Evolutionary conservation across 495 filamentous ascomycete genomes (phyloP), one percentile per base, ranked within the genome.

Genomic region (Aspergillus conjunctus): DNA sequence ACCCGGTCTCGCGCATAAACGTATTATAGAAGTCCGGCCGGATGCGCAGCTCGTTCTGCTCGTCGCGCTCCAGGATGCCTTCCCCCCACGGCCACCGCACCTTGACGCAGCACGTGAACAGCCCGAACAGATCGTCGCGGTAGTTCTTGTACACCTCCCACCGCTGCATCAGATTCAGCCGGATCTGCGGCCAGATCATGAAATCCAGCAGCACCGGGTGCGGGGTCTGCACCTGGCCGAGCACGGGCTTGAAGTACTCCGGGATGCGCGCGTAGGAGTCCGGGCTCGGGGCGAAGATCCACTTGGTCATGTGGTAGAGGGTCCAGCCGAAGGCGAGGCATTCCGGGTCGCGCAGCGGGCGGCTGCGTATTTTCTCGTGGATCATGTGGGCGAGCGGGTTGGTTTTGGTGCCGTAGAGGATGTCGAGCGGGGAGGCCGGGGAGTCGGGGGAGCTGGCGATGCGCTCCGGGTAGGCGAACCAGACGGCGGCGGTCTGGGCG

Each of bases 61-160:
- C 62, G 44, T 71, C 53, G 12, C 71, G 58, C 48, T 71, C 69
- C 11, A 73, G 54, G 12, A 71, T 54, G 32, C 54, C 50, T 43
- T 67, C 63, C 4, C 67, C 67, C 71, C 71, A 73, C 31, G 71
- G 71, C 71, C 71, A 73, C 7, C 68, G 58, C 14, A 73, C 59
- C 54, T 68, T 71, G 9, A 71, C 33, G 58, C 69, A 73, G 17
- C 69, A 71, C 4, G 57, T 32, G 32, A 73, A 56, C 49, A 70
- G 48, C 5, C 67, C 69, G 37, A 73, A 68, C 1, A 73, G 43
- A 7, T 63, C 63, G 8, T 70, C 63, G 0, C 59, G 58, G 10
- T 64, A 21, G 1, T 57, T 51, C 11, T 57, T 32, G 50, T 68
- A 66, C 1, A 68, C 15, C n/a, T 58, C 52, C 68, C 68, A 71